These are phyloP conservation scores for Cylindrotheca closterium DNA, from an alignment of 108 stramenopile species.

Conservation along the genomic window DNA sequence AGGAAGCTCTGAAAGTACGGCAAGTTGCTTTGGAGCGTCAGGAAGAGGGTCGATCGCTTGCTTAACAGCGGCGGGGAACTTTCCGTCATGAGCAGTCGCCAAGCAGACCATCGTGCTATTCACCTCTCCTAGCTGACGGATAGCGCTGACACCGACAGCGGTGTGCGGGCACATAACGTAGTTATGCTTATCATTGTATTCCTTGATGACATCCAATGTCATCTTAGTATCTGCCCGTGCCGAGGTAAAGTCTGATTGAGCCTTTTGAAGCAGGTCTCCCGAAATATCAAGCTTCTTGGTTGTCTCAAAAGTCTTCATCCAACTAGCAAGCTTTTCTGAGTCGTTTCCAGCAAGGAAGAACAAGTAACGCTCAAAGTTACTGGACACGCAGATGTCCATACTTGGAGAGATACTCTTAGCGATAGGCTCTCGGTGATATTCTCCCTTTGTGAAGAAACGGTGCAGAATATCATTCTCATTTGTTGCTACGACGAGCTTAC, in stretches of 20 bases:
- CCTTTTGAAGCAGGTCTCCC: constrained; percentile 75
- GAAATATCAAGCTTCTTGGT: constrained; percentile 88
- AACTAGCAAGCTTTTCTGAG: constrained; percentile 63
- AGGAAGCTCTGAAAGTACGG: constrained; percentile 52
- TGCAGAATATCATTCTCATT: constrained; percentile 99
- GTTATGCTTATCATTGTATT: constrained; percentile 76
- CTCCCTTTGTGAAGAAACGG: constrained; percentile 93
- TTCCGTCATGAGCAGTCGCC: constrained; percentile 97
- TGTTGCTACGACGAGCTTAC: constrained; percentile 92
- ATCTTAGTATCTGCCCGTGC: constrained; percentile 75
- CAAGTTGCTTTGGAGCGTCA: constrained; percentile 60
- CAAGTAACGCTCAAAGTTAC: constrained; percentile 98
- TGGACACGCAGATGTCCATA: constrained; percentile 99
- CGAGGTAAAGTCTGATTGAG: constrained; percentile 87
- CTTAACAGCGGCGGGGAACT: constrained; percentile 90
- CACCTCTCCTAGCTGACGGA: constrained; percentile 65
- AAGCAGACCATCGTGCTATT: constrained; percentile 75
- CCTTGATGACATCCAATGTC: constrained; percentile 83
- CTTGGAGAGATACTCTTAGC: constrained; percentile 89
- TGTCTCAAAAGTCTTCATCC: constrained; percentile 93
- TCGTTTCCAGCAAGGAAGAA: constrained; percentile 93
- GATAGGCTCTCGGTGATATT: constrained; percentile 89
- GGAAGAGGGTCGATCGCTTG: constrained; percentile 79
- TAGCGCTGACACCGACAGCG: constrained; percentile 92
- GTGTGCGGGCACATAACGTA: constrained; percentile 98